A percentile compares a stretch with the other conserved stretches of the same genome.
Conservation (phyloP, 2,329 filamentous ascomycete genomes). For the Colletotrichum tabaci region DNA sequence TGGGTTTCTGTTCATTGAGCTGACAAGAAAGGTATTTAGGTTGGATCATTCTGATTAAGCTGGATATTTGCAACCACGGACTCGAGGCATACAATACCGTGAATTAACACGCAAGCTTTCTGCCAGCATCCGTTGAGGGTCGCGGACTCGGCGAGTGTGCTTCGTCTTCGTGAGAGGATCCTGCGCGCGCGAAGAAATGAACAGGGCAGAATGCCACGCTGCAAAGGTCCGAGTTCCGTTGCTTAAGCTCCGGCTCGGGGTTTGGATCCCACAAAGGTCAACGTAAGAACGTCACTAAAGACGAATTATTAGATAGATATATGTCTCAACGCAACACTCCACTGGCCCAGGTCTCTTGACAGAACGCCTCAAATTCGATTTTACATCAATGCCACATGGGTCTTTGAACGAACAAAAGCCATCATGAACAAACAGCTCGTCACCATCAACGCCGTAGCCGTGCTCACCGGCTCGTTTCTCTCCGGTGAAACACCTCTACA, state of each 20-base stretch:
- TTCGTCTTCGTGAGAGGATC: too few species aligned
- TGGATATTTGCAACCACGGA: too few species aligned
- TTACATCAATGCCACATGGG: neutral
- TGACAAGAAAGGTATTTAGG: too few species aligned
- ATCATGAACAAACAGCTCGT: neutral
- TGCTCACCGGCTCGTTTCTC: neutral
- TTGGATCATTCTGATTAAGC: too few species aligned
- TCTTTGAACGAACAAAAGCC: neutral
- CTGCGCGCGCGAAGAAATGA: too few species aligned
- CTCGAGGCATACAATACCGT: too few species aligned
- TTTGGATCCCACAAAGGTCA: neutral
- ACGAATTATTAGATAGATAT: neutral
- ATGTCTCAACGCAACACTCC: neutral
- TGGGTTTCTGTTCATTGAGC: too few species aligned
- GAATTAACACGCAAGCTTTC: too few species aligned
- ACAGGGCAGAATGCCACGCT: neutral
- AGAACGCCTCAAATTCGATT: neutral
- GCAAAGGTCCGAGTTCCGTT: neutral
- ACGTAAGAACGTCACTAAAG: neutral
- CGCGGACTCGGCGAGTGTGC: too few species aligned
- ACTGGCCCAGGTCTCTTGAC: neutral
- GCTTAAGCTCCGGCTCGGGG: neutral
- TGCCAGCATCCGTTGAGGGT: too few species aligned
- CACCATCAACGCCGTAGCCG: neutral
- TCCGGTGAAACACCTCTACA: neutral